phyloP scores from a whole-genome alignment of 73 alveolate species.

The Tetrahymena malaccensis region DNA sequence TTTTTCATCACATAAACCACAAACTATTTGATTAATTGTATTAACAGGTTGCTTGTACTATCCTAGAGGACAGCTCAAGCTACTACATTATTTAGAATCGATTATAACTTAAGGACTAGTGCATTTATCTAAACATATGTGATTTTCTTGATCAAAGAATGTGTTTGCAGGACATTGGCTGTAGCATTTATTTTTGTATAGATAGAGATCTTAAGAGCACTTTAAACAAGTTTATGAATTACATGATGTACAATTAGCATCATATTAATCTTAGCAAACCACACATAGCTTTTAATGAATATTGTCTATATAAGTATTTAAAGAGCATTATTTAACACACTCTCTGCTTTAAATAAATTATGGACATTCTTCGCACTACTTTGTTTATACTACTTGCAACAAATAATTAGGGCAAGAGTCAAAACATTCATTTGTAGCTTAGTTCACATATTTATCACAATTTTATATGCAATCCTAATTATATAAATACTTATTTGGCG shows the following conservation, averaged over 20 bases:
- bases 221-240: background rate
- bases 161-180: background rate
- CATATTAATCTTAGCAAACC: background rate
- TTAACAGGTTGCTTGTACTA: background rate
- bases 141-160: background rate
- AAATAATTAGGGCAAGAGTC: background rate
- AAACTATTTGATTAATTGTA: background rate
- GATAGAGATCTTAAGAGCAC: background rate
- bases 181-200: background rate
- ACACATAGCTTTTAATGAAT: background rate
- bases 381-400: background rate
- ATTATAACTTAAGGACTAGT: background rate
- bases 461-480: background rate
- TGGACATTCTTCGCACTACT: background rate
- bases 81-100: background rate
- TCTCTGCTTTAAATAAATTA: background rate
- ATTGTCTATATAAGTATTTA: background rate
- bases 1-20: background rate
- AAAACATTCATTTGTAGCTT: background rate
- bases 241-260: background rate
- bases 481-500: background rate
- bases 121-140: background rate
- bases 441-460: background rate
- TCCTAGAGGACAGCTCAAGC: background rate
- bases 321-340: background rate